Percentiles rank a stretch among this genome's conserved stretches.
These are phyloP conservation scores for Cornus controversa DNA, from an alignment of 148 eudicot species.

Conservation along the genomic window DNA sequence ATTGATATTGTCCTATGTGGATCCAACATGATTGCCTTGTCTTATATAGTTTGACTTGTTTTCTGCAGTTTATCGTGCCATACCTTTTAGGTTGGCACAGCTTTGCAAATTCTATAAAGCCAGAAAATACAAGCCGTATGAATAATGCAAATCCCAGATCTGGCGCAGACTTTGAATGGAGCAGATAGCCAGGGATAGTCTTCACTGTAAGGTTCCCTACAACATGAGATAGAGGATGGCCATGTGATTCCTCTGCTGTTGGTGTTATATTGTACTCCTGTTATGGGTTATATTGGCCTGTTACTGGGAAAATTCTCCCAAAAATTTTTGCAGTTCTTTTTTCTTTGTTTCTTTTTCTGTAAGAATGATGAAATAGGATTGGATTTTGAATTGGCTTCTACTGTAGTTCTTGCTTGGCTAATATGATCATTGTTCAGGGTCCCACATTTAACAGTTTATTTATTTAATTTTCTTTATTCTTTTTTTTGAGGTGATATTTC, in stretches of 20 bases:
- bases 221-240: background rate
- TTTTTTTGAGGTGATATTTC: no score
- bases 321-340: background rate
- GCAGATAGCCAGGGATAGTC: slow-evolving; percentile 39
- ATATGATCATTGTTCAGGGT: background rate
- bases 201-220: background rate
- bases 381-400: slow-evolving; percentile 5
- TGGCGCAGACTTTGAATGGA: slow-evolving; percentile 82
- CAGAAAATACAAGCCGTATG: slow-evolving; percentile 44
- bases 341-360: background rate
- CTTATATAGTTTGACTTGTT: background rate
- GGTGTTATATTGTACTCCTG: background rate
- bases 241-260: background rate
- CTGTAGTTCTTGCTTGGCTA: background rate
- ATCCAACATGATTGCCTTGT: background rate
- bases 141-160: slow-evolving; percentile 55
- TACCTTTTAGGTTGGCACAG: slow-evolving; percentile 87
- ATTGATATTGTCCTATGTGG: background rate
- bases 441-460: background rate
- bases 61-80: slow-evolving; percentile 81
- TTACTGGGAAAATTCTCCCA: background rate
- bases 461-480: no score
- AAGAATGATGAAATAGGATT: background rate
- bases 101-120: slow-evolving; percentile 58
- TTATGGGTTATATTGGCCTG: background rate